Evolutionary conservation across 179 eudicot species (phyloP).

Genomic region (Corrigiola litoralis): DNA sequence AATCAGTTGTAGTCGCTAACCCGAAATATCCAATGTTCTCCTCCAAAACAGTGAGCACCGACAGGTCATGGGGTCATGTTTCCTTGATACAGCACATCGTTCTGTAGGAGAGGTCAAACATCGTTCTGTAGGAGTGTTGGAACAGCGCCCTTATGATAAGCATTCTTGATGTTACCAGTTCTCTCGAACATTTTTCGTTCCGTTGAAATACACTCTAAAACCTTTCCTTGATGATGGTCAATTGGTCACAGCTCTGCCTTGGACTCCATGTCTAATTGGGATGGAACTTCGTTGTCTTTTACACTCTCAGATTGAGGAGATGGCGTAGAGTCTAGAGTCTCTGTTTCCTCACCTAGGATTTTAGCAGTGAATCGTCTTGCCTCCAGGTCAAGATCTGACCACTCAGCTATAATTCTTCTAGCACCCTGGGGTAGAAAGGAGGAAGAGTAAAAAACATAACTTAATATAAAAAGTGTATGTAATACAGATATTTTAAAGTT

Average conservation of each 20-base stretch:
- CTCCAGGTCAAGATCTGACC: constrained; percentile 89
- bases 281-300: neutral
- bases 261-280: constrained; percentile 33
- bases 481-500: neutral
- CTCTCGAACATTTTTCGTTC: no score
- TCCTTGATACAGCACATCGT: no score
- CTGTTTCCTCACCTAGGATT: constrained; percentile 63
- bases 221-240: no score
- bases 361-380: constrained; percentile 75
- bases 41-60: no score
- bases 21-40: no score
- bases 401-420: constrained; percentile 80
- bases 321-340: constrained; percentile 32
- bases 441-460: neutral
- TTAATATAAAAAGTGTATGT: neutral
- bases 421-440: constrained; percentile 50
- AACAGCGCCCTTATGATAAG: no score
- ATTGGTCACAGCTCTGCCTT: constrained; percentile 50
- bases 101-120: no score
- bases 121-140: no score
- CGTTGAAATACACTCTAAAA: no score
- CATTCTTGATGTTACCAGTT: neutral
- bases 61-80: no score
- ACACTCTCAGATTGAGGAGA: constrained; percentile 18
- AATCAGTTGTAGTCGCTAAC: no score